Conservation (phyloP, 495 filamentous ascomycete species). For the Chaetomium tenue region DNA sequence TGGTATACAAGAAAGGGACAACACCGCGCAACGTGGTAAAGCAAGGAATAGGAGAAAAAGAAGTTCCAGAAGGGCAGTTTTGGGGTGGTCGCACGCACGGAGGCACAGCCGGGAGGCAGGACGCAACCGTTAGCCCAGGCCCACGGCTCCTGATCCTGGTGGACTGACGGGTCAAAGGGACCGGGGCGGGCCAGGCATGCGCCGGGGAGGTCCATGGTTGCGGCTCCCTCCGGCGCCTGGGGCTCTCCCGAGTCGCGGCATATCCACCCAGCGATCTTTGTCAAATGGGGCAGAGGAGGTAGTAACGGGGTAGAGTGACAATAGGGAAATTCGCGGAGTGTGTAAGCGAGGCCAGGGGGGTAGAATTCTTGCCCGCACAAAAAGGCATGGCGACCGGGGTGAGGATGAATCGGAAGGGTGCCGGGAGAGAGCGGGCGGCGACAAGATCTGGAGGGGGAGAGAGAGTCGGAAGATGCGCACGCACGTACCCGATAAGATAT, state of each 20-base stretch:
- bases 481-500: background rate
- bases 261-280: constrained; percentile 12
- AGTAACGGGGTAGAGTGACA: background rate
- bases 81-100: constrained; percentile 27
- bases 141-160: constrained; percentile 21
- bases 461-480: background rate
- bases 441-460: background rate
- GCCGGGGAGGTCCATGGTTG: constrained; percentile 17
- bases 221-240: background rate
- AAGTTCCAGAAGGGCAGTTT: constrained; percentile 9
- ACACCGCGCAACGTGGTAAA: constrained; percentile 8
- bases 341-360: constrained; percentile 13
- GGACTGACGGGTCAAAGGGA: constrained; percentile 22
- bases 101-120: constrained; percentile 27
- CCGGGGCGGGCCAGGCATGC: constrained; percentile 24
- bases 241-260: background rate
- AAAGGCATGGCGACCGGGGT: constrained; percentile 13
- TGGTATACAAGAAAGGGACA: background rate
- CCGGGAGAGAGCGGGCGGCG: background rate
- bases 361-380: background rate
- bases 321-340: background rate
- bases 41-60: background rate
- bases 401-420: background rate
- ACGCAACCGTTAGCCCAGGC: constrained; percentile 21
- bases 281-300: constrained; percentile 1